Base-by-base conservation (phyloP, 306 rosid genomes). In the Malus sieversii region DNA sequence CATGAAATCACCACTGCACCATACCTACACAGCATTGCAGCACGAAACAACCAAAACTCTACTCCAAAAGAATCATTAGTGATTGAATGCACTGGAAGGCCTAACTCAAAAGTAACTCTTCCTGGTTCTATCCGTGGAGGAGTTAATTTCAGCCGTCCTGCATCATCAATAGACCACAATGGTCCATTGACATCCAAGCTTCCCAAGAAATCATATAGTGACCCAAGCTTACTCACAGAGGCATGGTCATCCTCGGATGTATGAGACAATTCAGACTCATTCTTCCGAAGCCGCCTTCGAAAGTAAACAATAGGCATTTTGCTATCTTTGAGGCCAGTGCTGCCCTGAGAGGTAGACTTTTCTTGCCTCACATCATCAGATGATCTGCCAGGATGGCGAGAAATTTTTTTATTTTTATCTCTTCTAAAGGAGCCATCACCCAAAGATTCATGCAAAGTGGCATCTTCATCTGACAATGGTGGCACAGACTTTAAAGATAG, bases 281-380 rank as follows among this genome's bases (percentile, higher is more conserved):
- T 40, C 42, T 83, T 88, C 60, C 85, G 97, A 58, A 87, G 80
- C 75, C 93, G 86, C 88, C 84, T 89, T 80, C 99, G 88, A 79
- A 74, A 76, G 79, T 96, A 96, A 42, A 96, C 99, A 88, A 91
- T 82, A 59, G 98, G 98, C 76, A 1, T 72, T 79, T 89, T 87
- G 66, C 87, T 65, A 79, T 83, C 88, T 70, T 80, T 80, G 51
- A 72, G 19, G 84, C 82, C 48, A 67, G 77, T 70, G 67, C 84
- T 60, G 48, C 79, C 83, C 58, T 81, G 88, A 53, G 84, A 77
- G 77, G 88, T 68, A 71, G 83, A 79, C 74, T 73, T 79, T 77
- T 83, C 84, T 77, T 65, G 70, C 80, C 77, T 66, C 80, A 44
- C 80, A 73, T 38, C 48, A 83, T 84, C 85, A 80, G 77, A 77